Percentiles rank a stretch among this genome's conserved stretches.
phyloP scores from a whole-genome alignment of 2,329 filamentous ascomycete genomes.

The Aspergillus sp. region DNA sequence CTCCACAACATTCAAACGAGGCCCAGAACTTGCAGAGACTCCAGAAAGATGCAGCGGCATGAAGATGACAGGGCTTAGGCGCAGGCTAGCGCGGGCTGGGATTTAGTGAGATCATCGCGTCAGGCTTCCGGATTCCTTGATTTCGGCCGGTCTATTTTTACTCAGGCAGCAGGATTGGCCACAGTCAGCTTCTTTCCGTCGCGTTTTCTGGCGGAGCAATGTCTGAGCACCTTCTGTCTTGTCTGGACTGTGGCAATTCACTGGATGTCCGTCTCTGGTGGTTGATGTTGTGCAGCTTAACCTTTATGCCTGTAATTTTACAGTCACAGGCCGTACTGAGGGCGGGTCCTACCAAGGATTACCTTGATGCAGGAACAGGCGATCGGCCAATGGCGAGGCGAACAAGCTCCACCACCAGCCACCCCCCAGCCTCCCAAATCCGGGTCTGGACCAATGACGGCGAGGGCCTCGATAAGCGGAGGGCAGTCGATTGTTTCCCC shows the following conservation, averaged over 20 bases:
- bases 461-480: constrained; percentile 1
- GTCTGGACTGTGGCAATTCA: not conserved
- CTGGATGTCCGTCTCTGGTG: not conserved
- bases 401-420: constrained; percentile 21
- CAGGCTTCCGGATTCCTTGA: constrained; percentile 3
- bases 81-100: not conserved
- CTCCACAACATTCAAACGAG: too few relatives aligned
- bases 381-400: constrained; percentile 37
- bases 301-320: constrained; percentile 1
- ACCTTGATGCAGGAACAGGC: constrained; percentile 9
- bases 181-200: not conserved
- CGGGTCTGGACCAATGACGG: constrained; percentile 5
- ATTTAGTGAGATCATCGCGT: constrained; percentile 2
- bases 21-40: too few relatives aligned
- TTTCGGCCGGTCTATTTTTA: constrained; percentile 5
- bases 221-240: not conserved
- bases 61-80: constrained; percentile 1
- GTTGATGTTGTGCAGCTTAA: not conserved
- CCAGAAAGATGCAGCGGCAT: not conserved
- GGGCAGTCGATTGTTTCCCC: constrained; percentile 11
- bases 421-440: constrained; percentile 17
- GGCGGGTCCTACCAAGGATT: not conserved
- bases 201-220: not conserved
- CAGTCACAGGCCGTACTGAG: not conserved
- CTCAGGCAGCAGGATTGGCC: constrained; percentile 3